Evolutionary conservation across 352 stramenopile genomes (phyloP).

Genomic region (Globisporangium ultimum): DNA sequence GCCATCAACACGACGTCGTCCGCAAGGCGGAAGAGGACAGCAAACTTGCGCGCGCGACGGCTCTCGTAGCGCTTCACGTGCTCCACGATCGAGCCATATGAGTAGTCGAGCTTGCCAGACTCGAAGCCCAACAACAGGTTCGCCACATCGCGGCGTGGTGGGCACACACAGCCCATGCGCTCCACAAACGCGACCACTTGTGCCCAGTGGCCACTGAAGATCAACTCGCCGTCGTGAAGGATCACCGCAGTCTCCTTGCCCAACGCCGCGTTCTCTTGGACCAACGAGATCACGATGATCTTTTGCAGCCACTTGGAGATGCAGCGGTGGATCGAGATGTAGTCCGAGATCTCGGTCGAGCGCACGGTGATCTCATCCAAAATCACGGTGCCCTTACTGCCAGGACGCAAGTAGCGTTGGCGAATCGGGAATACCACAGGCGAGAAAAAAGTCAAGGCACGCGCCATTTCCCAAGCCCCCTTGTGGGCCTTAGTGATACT

Average conservation of each 20-base stretch:
- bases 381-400: slow-evolving; percentile 29
- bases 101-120: slow-evolving; percentile 16
- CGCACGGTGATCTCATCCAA: slow-evolving; percentile 30
- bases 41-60: slow-evolving; percentile 6
- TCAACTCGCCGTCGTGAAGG: slow-evolving; percentile 31
- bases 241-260: slow-evolving; percentile 31
- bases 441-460: slow-evolving; percentile 31
- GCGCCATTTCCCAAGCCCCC: slow-evolving; percentile 35
- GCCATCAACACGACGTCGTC: slow-evolving; percentile 32
- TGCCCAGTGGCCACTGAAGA: slow-evolving; percentile 27
- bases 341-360: slow-evolving; percentile 26
- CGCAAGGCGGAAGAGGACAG: slow-evolving; percentile 26
- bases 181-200: slow-evolving; percentile 29
- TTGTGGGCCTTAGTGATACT: slow-evolving; percentile 30
- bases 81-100: slow-evolving; percentile 16
- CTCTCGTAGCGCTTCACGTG: slow-evolving; percentile 9
- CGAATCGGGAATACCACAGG: slow-evolving; percentile 20
- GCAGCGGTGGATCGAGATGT: slow-evolving; percentile 31
- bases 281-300: slow-evolving; percentile 34
- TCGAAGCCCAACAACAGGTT: slow-evolving; percentile 17
- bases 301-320: slow-evolving; percentile 39
- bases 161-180: slow-evolving; percentile 27
- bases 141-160: slow-evolving; percentile 25
- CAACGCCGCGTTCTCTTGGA: slow-evolving; percentile 17
- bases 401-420: slow-evolving; percentile 20